Evolutionary conservation across 1,284 basidiomycete species (phyloP).

Genomic region (Schizophyllum amplum): DNA sequence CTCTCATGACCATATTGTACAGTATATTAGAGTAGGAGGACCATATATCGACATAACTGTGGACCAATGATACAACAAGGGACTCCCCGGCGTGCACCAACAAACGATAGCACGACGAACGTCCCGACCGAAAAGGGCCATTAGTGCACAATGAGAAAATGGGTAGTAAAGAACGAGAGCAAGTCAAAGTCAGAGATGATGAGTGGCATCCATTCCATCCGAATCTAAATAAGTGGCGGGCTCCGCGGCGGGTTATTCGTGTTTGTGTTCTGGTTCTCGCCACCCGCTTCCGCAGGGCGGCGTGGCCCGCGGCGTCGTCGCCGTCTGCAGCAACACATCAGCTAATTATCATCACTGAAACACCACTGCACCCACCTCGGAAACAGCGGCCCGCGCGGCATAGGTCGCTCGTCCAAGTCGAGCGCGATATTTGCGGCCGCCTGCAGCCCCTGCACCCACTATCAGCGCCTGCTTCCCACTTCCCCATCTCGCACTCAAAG

Average conservation of each 20-base stretch:
- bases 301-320: constrained; percentile 32
- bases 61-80: too few relatives aligned
- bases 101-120: too few relatives aligned
- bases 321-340: constrained; percentile 18
- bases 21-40: too few relatives aligned
- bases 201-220: too few relatives aligned
- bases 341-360: constrained; percentile 6
- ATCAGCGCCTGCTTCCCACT: constrained; percentile 3
- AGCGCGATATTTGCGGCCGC: constrained; percentile 89
- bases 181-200: too few relatives aligned
- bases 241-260: background rate
- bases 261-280: constrained; percentile 1
- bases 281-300: background rate
- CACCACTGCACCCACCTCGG: constrained; percentile 46
- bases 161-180: too few relatives aligned
- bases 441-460: constrained; percentile 62
- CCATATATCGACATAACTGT: too few relatives aligned
- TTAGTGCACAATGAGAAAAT: too few relatives aligned
- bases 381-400: constrained; percentile 81
- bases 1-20: too few relatives aligned
- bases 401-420: constrained; percentile 84
- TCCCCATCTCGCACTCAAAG: constrained; percentile 9
- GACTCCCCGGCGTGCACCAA: too few relatives aligned
- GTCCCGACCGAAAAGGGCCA: too few relatives aligned
- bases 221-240: too few relatives aligned